phyloP scores from a whole-genome alignment of 768 basidiomycete genomes.

The Suillus placidus region DNA sequence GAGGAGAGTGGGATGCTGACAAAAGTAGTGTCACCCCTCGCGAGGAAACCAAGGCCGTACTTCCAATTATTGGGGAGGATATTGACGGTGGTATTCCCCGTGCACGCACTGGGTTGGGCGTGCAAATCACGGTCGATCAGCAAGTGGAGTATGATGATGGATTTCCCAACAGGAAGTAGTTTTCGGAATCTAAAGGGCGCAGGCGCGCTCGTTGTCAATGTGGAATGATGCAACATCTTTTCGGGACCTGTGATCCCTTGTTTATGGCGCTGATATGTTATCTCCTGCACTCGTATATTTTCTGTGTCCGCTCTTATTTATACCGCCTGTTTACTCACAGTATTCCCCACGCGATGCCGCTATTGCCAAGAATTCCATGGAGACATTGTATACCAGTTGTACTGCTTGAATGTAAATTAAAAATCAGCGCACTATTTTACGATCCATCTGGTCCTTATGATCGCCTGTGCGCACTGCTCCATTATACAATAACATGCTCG shows the following conservation, averaged over 20 bases:
- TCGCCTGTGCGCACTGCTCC: background rate
- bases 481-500: background rate
- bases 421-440: background rate
- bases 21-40: constrained; percentile 45
- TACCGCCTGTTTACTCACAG: background rate
- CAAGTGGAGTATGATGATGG: constrained; percentile 54
- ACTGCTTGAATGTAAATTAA: background rate
- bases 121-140: constrained; percentile 60
- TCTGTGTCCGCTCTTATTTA: constrained; percentile 2
- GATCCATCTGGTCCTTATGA: background rate
- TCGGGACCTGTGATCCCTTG: background rate
- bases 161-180: constrained; percentile 20
- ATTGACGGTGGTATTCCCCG: constrained; percentile 21
- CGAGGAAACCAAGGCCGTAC: constrained; percentile 38
- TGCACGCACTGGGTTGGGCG: constrained; percentile 39
- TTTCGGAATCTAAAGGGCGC: background rate
- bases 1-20: constrained; percentile 38
- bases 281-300: background rate
- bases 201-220: background rate
- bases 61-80: constrained; percentile 38
- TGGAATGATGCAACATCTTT: background rate
- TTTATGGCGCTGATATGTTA: background rate
- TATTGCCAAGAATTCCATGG: background rate
- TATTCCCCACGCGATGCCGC: background rate
- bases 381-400: constrained; percentile 3